These are phyloP conservation scores for Geranium incanum DNA, from an alignment of 441 rosid genomes.

Conservation along the genomic window DNA sequence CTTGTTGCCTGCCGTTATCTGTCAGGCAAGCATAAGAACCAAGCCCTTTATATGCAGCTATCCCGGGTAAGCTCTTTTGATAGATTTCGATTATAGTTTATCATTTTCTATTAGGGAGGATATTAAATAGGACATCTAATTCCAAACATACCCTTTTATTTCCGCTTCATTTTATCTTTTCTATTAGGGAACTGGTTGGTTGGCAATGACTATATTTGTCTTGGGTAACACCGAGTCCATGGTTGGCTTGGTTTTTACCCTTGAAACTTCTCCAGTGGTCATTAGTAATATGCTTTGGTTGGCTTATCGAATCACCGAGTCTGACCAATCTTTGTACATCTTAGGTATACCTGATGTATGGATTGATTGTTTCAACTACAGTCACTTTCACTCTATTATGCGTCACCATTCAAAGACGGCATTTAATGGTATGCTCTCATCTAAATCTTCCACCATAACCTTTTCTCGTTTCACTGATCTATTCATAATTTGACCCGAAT, in stretches of 20 bases:
- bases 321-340: slow-evolving; percentile 18
- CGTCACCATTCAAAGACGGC: slow-evolving; percentile 78
- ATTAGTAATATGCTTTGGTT: slow-evolving; percentile 2
- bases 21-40: slow-evolving; percentile 23
- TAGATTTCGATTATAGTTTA: background rate
- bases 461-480: background rate
- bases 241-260: no score
- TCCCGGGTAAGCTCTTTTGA: slow-evolving; percentile 40
- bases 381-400: slow-evolving; percentile 61
- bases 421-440: slow-evolving; percentile 61
- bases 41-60: slow-evolving; percentile 26
- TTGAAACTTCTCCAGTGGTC: background rate
- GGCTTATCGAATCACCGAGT: slow-evolving; percentile 12
- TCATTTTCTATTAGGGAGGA: no score
- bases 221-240: no score
- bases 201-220: background rate
- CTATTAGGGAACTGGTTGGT: background rate
- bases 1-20: slow-evolving; percentile 31
- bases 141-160: no score
- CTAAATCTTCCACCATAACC: background rate
- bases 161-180: background rate
- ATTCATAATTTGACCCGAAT: background rate
- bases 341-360: slow-evolving; percentile 70
- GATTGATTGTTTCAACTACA: slow-evolving; percentile 50
- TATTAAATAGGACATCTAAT: no score